A percentile compares a stretch with the other conserved stretches of the same genome.
Conservation (phyloP, 805 yeast genomes). For the Starmerella floricola region DNA sequence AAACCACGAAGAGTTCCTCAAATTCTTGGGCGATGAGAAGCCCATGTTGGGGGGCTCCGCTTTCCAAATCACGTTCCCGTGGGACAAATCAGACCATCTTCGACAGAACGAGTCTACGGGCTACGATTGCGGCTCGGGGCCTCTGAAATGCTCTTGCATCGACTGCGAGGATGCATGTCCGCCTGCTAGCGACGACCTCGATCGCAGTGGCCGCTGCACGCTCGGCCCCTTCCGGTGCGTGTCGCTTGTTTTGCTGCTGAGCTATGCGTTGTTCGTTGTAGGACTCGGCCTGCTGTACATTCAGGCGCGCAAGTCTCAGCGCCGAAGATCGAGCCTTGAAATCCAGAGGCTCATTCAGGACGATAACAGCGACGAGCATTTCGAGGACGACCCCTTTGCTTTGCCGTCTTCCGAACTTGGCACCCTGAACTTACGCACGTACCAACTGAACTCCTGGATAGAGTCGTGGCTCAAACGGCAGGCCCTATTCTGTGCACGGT, state of each 20-base stretch:
- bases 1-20: conserved; percentile 56
- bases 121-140: conserved; percentile 46
- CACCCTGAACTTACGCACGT: conserved; percentile 26
- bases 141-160: conserved; percentile 57
- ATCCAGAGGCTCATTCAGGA: conserved; percentile 35
- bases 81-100: conserved; percentile 26
- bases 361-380: conserved; percentile 23
- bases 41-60: conserved; percentile 93
- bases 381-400: conserved; percentile 25
- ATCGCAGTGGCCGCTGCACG: conserved; percentile 32
- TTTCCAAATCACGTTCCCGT: conserved; percentile 73
- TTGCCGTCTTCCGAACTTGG: conserved; percentile 22
- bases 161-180: conserved; percentile 85
- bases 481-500: conserved; percentile 49
- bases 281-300: conserved; percentile 7
- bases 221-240: conserved; percentile 61
- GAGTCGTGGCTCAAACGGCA: conserved; percentile 39
- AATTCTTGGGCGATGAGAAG: conserved; percentile 88
- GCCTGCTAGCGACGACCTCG: conserved; percentile 5
- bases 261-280: conserved; percentile 27
- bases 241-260: conserved; percentile 46
- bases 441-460: conserved; percentile 38
- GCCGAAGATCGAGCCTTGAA: conserved; percentile 11
- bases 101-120: conserved; percentile 26
- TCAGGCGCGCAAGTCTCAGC: conserved; percentile 8